Evolutionary conservation across 1,139 yeast species (phyloP).

Genomic region (Wickerhamomyces sp.): DNA sequence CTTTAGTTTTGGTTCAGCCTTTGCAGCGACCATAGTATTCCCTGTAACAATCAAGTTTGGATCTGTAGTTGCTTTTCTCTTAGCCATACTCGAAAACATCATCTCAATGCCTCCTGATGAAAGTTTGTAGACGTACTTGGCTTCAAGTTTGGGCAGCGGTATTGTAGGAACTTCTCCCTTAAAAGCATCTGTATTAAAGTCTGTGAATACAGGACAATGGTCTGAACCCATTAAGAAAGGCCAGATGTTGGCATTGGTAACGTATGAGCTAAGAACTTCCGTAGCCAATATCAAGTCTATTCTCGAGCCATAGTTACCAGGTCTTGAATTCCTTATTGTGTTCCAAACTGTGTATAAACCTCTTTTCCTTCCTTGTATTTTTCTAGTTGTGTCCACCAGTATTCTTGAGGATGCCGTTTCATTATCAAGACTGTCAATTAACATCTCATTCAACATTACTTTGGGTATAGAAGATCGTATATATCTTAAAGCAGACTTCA

Average conservation of each 20-base stretch:
- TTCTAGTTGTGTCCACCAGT: constrained; percentile 64
- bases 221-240: constrained; percentile 80
- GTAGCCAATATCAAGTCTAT: constrained; percentile 70
- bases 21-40: no score
- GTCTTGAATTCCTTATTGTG: constrained; percentile 70
- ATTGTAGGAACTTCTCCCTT: not conserved
- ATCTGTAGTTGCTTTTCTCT: constrained; percentile 8
- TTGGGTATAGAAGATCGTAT: constrained; percentile 38
- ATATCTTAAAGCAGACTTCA: constrained; percentile 36
- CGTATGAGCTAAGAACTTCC: constrained; percentile 28
- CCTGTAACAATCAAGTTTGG: not conserved
- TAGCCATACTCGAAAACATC: constrained; percentile 39
- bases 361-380: constrained; percentile 46
- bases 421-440: constrained; percentile 29
- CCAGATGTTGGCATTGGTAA: constrained; percentile 57
- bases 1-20: not conserved
- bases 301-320: constrained; percentile 82
- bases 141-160: constrained; percentile 46
- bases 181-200: constrained; percentile 35
- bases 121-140: constrained; percentile 47
- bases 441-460: constrained; percentile 35
- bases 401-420: constrained; percentile 27
- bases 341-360: constrained; percentile 93
- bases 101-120: constrained; percentile 49
- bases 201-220: constrained; percentile 88